A percentile compares a stretch with the other conserved stretches of the same genome.
Conservation (phyloP, 495 filamentous ascomycete genomes). For the Bathelium albidoporum region DNA sequence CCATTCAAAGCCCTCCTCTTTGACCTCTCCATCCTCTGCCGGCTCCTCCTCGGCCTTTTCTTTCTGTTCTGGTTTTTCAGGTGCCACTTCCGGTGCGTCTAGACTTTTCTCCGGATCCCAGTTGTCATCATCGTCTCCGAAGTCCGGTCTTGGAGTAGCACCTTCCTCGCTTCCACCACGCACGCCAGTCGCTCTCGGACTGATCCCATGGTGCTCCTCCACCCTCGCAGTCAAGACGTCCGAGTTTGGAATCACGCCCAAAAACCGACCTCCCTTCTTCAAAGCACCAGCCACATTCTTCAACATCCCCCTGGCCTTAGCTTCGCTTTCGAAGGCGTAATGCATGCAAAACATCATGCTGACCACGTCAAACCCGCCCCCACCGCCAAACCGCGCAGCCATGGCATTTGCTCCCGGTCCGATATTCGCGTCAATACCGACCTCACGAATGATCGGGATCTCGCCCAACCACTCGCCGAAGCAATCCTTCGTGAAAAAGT, state of each 20-base stretch:
- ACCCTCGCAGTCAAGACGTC: slow-evolving; percentile 65
- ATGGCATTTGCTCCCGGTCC: slow-evolving; percentile 48
- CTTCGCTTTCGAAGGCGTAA: slow-evolving; percentile 87
- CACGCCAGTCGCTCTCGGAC: slow-evolving; percentile 5
- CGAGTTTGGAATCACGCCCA: slow-evolving; percentile 88
- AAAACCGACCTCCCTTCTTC: slow-evolving; percentile 87
- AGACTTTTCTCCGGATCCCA: slow-evolving; percentile 30
- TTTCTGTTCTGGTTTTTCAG: slow-evolving; percentile 10
- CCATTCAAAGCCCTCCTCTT: slow-evolving; percentile 60
- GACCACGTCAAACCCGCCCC: slow-evolving; percentile 82
- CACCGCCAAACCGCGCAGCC: slow-evolving; percentile 51
- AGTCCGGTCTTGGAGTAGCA: not conserved
- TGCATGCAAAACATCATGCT: slow-evolving; percentile 99
- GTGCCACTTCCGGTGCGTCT: slow-evolving; percentile 12
- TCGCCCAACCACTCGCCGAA: slow-evolving; percentile 72
- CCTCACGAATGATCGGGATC: slow-evolving; percentile 63
- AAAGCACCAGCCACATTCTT: slow-evolving; percentile 79
- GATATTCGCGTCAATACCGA: slow-evolving; percentile 67
- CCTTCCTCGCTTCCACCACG: slow-evolving; percentile 6
- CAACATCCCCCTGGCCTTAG: slow-evolving; percentile 82
- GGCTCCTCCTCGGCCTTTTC: slow-evolving; percentile 25
- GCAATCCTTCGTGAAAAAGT: slow-evolving; percentile 83
- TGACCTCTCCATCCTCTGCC: slow-evolving; percentile 39
- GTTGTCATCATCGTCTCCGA: slow-evolving; percentile 19
- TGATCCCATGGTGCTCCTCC: slow-evolving; percentile 28